Base-by-base conservation (phyloP, 495 filamentous ascomycete species). In the Cercophora scortea region DNA sequence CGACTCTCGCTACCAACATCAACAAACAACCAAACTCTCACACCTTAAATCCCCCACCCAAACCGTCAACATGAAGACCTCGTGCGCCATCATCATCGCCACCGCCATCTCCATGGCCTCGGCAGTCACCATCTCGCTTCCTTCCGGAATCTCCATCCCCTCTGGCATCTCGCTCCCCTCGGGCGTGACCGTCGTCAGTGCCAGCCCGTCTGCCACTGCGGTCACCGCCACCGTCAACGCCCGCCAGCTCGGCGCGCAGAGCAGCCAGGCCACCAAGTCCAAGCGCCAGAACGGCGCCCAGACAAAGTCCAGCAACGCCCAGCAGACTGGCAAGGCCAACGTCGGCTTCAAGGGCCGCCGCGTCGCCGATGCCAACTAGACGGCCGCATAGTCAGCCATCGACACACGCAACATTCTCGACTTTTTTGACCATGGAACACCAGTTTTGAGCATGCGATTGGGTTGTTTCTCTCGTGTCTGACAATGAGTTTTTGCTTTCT, bases 131-230 rank as follows among this genome's bases (percentile, higher is more conserved):
- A 56, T 65, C 56, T 57, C 60, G 8, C 52, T 65, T 4, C 52
- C 60, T 12, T 60, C 60, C 1, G 60, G 60, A 32, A 57, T 58
- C 49, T 47, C 62, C 16, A 51, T 62, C 45, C 64, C 64, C 25
- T 56, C 52, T 1, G 63, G 63, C 17, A 55, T 68, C 44, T 40
- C 50, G 6, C 46, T 62, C 13, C 57, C 62, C 50, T 56, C 60
- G 32, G 57, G 60, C 13, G 60, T 73, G 10, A 66, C 56, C 32
- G 57, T 64, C 39, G 62, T 63, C 32, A 43, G 53, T 8, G 54
- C 58, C 42, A 18, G 16, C 18, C 40, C 58, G 10, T 47, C 55
- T 15, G 40, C 55, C 41, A 54, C 46, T 7, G 51, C 45, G 18
- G 50, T 51, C 9, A 50, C 50, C n/a, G 52, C 33, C 34, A 38